phyloP scores from a whole-genome alignment of 2,329 filamentous ascomycete genomes.

The Pseudogymnoascus sp. region DNA sequence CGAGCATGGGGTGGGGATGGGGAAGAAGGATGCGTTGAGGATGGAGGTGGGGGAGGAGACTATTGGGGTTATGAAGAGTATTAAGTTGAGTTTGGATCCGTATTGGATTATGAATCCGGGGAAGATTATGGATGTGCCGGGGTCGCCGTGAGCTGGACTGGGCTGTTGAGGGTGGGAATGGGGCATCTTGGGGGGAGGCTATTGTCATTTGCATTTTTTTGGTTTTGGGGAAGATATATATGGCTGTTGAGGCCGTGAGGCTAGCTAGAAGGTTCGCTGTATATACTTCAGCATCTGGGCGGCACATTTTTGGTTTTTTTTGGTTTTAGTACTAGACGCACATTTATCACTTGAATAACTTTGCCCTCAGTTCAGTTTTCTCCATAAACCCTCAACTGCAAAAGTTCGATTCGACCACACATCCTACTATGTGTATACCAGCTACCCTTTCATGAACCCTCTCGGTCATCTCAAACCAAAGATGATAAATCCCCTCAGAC shows the following conservation, averaged over 20 bases:
- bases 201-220: slow-evolving; percentile 2
- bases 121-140: slow-evolving; percentile 74
- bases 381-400: too few species aligned
- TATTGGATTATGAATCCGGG: slow-evolving; percentile 87
- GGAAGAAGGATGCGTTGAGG: slow-evolving; percentile 74
- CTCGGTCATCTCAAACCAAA: too few species aligned
- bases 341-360: neutral
- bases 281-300: slow-evolving; percentile 1
- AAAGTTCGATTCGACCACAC: too few species aligned
- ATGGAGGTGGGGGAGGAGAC: slow-evolving; percentile 77
- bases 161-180: slow-evolving; percentile 16
- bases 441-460: too few species aligned
- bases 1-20: slow-evolving; percentile 79
- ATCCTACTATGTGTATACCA: too few species aligned
- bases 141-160: neutral
- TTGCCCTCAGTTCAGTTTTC: too few species aligned
- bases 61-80: slow-evolving; percentile 73
- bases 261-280: neutral
- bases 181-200: neutral
- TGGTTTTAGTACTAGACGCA: neutral
- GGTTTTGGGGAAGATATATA: neutral
- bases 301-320: neutral
- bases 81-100: slow-evolving; percentile 79
- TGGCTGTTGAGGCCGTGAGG: too few species aligned
- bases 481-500: neutral